Conservation (phyloP, 163 green algal genomes). For the Prototheca wickerhamii region DNA sequence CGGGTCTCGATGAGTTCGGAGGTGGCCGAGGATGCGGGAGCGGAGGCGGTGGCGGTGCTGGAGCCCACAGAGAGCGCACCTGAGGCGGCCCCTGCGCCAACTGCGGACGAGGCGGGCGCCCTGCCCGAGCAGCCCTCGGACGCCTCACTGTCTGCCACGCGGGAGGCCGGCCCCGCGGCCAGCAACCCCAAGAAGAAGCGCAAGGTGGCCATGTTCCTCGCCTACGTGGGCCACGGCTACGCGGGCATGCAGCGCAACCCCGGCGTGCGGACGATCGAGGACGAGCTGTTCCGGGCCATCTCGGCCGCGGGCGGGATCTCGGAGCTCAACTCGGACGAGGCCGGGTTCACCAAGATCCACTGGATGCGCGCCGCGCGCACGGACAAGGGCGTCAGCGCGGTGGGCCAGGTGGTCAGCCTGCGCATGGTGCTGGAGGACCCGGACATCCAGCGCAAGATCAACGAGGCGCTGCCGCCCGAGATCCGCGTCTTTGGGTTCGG, state of each 20-base stretch:
- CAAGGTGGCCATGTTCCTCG: slow-evolving; percentile 57
- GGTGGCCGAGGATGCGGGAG: too few relatives aligned
- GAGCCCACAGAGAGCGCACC: too few relatives aligned
- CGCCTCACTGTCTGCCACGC: too few relatives aligned
- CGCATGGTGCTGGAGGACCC: slow-evolving; percentile 43
- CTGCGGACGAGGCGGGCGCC: too few relatives aligned
- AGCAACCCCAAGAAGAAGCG: slow-evolving; percentile 35
- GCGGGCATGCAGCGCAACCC: slow-evolving; percentile 85
- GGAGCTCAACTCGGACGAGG: slow-evolving; percentile 54
- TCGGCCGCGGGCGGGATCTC: slow-evolving; percentile 60
- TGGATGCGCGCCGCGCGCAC: slow-evolving; percentile 86
- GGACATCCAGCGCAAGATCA: slow-evolving; percentile 53
- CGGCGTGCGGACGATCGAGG: slow-evolving; percentile 77
- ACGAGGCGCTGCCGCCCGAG: slow-evolving; percentile 44
- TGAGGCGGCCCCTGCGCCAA: too few relatives aligned
- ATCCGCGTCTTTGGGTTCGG: slow-evolving; percentile 64
- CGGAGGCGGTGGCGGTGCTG: too few relatives aligned
- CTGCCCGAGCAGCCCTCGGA: too few relatives aligned
- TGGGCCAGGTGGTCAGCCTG: slow-evolving; percentile 67
- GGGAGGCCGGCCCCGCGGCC: background rate
- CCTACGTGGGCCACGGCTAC: slow-evolving; percentile 60
- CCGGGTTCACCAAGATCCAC: slow-evolving; percentile 56
- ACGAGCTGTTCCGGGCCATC: slow-evolving; percentile 35
- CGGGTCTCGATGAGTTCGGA: too few relatives aligned
- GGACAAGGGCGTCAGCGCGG: slow-evolving; percentile 90